Evolutionary conservation across 2,329 filamentous ascomycete genomes (phyloP).

Genomic region (Fusarium paranaense): DNA sequence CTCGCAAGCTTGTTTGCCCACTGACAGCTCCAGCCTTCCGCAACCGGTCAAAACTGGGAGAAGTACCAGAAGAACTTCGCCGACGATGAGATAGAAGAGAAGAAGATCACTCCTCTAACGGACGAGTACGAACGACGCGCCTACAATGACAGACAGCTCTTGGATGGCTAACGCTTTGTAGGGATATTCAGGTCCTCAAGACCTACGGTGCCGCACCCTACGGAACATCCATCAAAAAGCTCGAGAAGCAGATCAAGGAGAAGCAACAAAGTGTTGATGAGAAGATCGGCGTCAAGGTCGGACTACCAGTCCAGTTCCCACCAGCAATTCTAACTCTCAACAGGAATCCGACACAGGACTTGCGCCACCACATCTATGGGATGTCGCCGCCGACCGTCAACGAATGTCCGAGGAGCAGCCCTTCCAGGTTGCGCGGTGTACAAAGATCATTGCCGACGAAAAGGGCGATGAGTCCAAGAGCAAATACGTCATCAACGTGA

Average conservation of each 20-base stretch:
- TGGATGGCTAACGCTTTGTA: conserved; percentile 54
- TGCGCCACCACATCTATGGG: conserved; percentile 98
- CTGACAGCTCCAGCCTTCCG: conserved; percentile 79
- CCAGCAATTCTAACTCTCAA: conserved; percentile 33
- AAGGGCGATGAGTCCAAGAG: conserved; percentile 94
- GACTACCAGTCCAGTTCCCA: conserved; percentile 32
- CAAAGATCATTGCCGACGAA: conserved; percentile 98
- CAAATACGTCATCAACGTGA: conserved; percentile 99
- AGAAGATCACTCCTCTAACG: conserved; percentile 97
- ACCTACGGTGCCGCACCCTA: conserved; percentile 98
- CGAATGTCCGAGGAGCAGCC: conserved; percentile 99
- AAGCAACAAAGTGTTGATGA: conserved; percentile 98
- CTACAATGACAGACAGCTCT: background rate
- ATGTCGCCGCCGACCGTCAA: conserved; percentile 96
- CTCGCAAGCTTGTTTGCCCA: conserved; percentile 18
- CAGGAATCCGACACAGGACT: conserved; percentile 98
- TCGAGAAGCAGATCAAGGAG: conserved; percentile 99
- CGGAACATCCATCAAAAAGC: conserved; percentile 91
- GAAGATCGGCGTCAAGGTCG: conserved; percentile 90
- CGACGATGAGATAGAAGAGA: conserved; percentile 97
- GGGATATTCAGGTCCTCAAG: conserved; percentile 99
- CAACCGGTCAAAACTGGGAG: conserved; percentile 95
- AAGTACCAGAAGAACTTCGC: conserved; percentile 98
- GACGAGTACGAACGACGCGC: conserved; percentile 79
- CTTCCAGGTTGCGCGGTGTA: conserved; percentile 96